These are phyloP conservation scores for Penicillium concentricum DNA, from an alignment of 2,329 filamentous ascomycete species.

Conservation along the genomic window DNA sequence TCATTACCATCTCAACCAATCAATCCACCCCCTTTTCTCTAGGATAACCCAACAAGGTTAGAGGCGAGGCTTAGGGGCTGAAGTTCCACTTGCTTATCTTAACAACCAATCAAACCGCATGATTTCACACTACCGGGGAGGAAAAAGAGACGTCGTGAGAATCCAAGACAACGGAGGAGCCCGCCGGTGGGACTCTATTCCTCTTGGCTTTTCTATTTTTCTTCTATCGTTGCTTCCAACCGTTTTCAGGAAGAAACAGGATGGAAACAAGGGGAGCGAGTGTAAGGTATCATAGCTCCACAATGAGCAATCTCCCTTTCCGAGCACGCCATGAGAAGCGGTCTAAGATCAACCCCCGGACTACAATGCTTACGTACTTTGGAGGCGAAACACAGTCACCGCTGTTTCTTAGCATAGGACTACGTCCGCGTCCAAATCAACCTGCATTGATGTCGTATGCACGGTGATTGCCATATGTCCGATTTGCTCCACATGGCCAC, in stretches of 20 bases:
- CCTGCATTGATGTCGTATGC: not conserved
- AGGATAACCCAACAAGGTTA: constrained; percentile 11
- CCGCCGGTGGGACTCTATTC: not conserved
- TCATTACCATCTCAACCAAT: constrained; percentile 15
- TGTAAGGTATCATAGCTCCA: not conserved
- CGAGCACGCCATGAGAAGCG: constrained; percentile 22
- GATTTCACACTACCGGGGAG: not conserved
- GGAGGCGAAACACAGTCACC: constrained; percentile 17
- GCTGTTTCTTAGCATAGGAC: constrained; percentile 15
- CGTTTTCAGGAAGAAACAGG: not conserved
- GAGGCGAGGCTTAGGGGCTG: constrained; percentile 11
- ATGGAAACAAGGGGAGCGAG: not conserved
- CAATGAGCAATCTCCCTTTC: constrained; percentile 25
- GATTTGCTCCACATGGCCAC: constrained; percentile 7
- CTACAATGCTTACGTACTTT: not conserved
- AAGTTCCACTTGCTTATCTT: constrained; percentile 28
- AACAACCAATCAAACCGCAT: constrained; percentile 13
- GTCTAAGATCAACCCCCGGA: constrained; percentile 17
- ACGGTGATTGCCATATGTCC: not conserved
- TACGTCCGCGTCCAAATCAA: not conserved
- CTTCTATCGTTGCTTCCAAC: not conserved
- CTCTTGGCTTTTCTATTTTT: not conserved
- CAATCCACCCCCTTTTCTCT: constrained; percentile 1
- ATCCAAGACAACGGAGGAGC: not conserved
- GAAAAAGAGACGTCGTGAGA: not conserved